A percentile compares a stretch with the other conserved stretches of the same genome.
Evolutionary conservation across 345 rosid species (phyloP).

Genomic region (Citrus unshiu): DNA sequence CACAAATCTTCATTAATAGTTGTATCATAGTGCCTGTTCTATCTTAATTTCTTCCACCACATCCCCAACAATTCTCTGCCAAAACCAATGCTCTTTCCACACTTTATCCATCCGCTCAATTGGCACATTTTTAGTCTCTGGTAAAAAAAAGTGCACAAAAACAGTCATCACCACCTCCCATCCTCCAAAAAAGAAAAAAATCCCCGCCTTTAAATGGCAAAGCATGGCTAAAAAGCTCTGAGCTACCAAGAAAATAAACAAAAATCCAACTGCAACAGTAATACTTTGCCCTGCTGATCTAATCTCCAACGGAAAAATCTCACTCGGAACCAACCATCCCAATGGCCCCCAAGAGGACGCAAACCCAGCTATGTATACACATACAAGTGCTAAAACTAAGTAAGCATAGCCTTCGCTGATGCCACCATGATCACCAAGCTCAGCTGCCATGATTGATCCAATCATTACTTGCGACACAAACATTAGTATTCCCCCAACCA

Average conservation of each 20-base stretch:
- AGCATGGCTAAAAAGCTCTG: constrained; percentile 56
- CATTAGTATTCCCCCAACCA: constrained; percentile 34
- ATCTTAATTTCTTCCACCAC: background rate
- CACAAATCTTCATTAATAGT: too few relatives aligned
- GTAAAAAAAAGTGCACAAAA: constrained; percentile 38
- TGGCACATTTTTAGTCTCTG: constrained; percentile 15
- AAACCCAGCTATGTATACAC: constrained; percentile 47
- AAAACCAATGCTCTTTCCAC: constrained; percentile 1
- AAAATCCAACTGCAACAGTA: constrained; percentile 49
- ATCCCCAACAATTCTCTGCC: background rate
- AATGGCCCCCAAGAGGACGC: constrained; percentile 80
- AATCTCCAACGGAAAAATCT: constrained; percentile 57
- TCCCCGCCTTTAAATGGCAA: constrained; percentile 45
- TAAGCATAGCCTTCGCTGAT: background rate
- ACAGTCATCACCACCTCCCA: constrained; percentile 41
- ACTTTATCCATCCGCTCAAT: background rate
- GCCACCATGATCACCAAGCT: background rate
- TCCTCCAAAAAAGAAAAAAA: constrained; percentile 47
- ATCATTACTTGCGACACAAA: constrained; percentile 2
- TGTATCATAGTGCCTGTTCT: background rate
- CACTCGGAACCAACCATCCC: constrained; percentile 67
- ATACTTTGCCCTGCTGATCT: constrained; percentile 63
- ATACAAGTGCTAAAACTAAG: constrained; percentile 5
- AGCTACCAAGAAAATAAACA: constrained; percentile 53
- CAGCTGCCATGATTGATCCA: background rate